Evolutionary conservation across 805 yeast genomes (phyloP).

Genomic region (Ogataea ramenticola): DNA sequence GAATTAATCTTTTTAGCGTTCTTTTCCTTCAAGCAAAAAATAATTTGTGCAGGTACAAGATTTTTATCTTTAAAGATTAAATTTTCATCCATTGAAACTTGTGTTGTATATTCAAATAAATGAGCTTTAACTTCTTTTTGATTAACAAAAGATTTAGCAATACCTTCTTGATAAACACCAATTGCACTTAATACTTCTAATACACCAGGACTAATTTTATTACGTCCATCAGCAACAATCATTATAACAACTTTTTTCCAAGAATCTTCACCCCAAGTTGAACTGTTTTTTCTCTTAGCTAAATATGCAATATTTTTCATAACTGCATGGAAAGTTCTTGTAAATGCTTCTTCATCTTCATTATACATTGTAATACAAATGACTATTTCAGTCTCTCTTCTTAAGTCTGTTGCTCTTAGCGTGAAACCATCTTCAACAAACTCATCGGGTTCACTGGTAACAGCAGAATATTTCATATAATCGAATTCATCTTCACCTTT

Average conservation of each 20-base stretch:
- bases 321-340: slow-evolving; percentile 91
- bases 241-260: slow-evolving; percentile 96
- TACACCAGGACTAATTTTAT: slow-evolving; percentile 77
- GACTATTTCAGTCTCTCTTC: slow-evolving; percentile 87
- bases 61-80: slow-evolving; percentile 84
- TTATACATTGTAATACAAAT: slow-evolving; percentile 96
- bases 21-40: slow-evolving; percentile 87
- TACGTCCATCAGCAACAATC: slow-evolving; percentile 91
- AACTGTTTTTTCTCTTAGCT: slow-evolving; percentile 70
- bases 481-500: slow-evolving; percentile 90
- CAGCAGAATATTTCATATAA: slow-evolving; percentile 95
- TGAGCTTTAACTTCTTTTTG: slow-evolving; percentile 90
- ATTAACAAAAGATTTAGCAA: slow-evolving; percentile 91
- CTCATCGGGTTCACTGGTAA: slow-evolving; percentile 88
- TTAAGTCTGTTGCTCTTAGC: slow-evolving; percentile 75
- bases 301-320: slow-evolving; percentile 88
- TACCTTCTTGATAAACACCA: slow-evolving; percentile 96
- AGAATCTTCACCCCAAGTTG: slow-evolving; percentile 92
- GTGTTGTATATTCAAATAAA: slow-evolving; percentile 92
- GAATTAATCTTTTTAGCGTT: slow-evolving; percentile 94
- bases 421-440: slow-evolving; percentile 77
- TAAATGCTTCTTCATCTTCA: slow-evolving; percentile 83
- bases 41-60: slow-evolving; percentile 88
- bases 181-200: slow-evolving; percentile 85
- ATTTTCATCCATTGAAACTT: slow-evolving; percentile 84